These are phyloP conservation scores for Cicer yamashitae DNA, from an alignment of 306 rosid genomes.

Conservation along the genomic window DNA sequence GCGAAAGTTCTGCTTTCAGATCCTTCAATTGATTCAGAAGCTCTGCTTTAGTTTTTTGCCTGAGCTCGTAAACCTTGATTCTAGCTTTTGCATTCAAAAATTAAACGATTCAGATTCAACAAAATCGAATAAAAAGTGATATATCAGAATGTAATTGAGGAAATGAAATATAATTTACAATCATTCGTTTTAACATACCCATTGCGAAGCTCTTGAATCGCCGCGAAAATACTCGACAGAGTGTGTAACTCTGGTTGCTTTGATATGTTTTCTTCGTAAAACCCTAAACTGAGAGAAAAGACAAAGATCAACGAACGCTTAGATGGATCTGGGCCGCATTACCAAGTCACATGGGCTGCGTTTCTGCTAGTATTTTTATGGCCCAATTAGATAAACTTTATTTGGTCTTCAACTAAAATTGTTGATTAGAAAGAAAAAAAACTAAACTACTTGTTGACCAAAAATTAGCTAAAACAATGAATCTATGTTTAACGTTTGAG, in stretches of 20 bases:
- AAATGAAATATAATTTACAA: neutral
- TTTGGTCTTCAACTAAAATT: no score
- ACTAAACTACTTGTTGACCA: neutral
- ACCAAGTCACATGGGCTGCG: neutral
- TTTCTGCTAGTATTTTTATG: neutral
- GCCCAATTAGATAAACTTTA: neutral
- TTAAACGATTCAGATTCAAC: neutral
- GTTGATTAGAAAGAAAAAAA: no score
- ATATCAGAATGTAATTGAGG: neutral
- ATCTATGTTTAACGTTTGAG: no score
- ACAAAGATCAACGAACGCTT: neutral
- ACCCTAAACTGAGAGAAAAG: neutral
- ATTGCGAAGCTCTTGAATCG: slow-evolving; percentile 23
- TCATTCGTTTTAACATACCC: slow-evolving; percentile 39
- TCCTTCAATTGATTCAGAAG: slow-evolving; percentile 48
- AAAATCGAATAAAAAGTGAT: neutral
- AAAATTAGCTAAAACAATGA: no score
- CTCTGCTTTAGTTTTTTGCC: slow-evolving; percentile 44
- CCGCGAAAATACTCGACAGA: neutral
- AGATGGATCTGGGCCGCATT: slow-evolving; percentile 7
- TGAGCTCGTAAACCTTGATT: slow-evolving; percentile 40
- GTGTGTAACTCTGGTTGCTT: neutral
- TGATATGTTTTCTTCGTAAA: slow-evolving; percentile 17
- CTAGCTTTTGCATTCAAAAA: slow-evolving; percentile 14
- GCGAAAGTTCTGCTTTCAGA: slow-evolving; percentile 47